Conservation (phyloP, 331 rosid genomes). For the Malus hybrid region DNA sequence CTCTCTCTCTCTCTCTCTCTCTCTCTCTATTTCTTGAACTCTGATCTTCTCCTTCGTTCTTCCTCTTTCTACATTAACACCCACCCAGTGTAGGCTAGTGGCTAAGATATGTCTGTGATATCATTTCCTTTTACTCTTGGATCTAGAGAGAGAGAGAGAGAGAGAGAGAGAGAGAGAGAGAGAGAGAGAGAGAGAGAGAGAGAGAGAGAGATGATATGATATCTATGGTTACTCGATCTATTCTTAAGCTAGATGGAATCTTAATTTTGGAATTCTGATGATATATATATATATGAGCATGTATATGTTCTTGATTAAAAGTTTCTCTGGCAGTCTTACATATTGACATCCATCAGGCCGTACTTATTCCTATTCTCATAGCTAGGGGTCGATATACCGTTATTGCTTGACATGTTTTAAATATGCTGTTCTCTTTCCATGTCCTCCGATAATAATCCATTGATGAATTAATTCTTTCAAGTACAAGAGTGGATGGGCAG, state of each 20-base stretch:
- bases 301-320: background rate
- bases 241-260: background rate
- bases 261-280: background rate
- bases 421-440: background rate
- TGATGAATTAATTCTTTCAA: background rate
- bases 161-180: background rate
- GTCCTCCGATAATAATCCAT: background rate
- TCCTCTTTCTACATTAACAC: no score
- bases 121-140: background rate
- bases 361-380: background rate
- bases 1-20: no score
- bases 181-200: background rate
- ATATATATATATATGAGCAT: background rate
- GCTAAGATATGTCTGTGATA: background rate
- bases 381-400: no score
- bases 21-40: no score
- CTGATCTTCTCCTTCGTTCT: no score
- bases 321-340: background rate
- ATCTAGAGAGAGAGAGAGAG: background rate
- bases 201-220: background rate
- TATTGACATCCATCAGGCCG: background rate
- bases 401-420: background rate
- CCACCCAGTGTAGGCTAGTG: background rate
- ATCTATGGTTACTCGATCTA: background rate
- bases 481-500: background rate